Conservation (phyloP, 2,329 filamentous ascomycete genomes). For the Phaeophleospora eucalypticola region DNA sequence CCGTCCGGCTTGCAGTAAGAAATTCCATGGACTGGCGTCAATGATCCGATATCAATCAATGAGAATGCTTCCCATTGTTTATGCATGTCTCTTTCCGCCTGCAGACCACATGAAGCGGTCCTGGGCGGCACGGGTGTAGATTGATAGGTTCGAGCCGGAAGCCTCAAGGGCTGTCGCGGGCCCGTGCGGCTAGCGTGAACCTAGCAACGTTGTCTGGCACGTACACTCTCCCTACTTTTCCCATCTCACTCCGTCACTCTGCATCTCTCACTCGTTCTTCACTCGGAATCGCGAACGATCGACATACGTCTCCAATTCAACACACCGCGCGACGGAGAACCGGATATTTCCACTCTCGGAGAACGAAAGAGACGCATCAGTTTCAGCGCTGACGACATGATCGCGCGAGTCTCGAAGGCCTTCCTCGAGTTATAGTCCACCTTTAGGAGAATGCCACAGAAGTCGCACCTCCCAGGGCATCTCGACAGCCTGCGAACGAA, state of each 20-base stretch:
- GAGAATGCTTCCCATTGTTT: too few relatives aligned
- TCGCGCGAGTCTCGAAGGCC: not conserved
- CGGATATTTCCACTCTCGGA: not conserved
- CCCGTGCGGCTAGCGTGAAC: not conserved
- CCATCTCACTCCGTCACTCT: not conserved
- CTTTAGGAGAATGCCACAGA: slow-evolving; percentile 17
- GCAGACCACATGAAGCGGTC: not conserved
- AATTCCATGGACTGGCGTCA: too few relatives aligned
- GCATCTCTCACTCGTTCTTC: not conserved
- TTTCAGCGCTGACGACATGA: too few relatives aligned
- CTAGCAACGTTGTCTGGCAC: not conserved
- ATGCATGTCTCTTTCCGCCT: too few relatives aligned
- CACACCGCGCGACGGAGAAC: not conserved
- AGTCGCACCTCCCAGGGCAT: slow-evolving; percentile 25
- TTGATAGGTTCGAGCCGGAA: not conserved
- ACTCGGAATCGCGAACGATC: not conserved
- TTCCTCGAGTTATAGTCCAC: slow-evolving; percentile 2
- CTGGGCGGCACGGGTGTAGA: not conserved
- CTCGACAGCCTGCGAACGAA: slow-evolving; percentile 45
- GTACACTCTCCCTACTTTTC: not conserved
- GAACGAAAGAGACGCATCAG: too few relatives aligned
- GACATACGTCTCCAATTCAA: not conserved
- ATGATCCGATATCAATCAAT: too few relatives aligned
- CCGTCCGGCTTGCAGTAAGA: too few relatives aligned
- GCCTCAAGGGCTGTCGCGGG: too few relatives aligned